Conservation (phyloP, 164 flowering plant species). For the Cinnamomum chago region DNA sequence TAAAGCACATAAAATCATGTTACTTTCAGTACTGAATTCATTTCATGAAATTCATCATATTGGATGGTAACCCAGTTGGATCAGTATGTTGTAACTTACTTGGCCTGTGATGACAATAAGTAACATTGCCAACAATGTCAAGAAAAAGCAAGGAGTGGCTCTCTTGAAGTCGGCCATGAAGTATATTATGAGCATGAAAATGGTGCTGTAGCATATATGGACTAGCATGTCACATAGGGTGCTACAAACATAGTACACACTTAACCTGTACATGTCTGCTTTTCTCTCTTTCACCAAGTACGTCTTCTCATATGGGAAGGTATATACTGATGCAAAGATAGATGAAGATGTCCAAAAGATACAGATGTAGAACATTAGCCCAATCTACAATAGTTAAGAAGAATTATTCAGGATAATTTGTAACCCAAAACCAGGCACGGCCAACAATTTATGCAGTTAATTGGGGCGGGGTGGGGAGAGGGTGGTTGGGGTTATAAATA, state of each 20-base stretch:
- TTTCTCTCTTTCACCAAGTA: slow-evolving; percentile 85
- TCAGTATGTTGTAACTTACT: slow-evolving; percentile 33
- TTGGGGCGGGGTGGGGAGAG: too few relatives aligned
- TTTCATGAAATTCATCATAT: background rate
- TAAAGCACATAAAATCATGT: background rate
- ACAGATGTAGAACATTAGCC: slow-evolving; percentile 90
- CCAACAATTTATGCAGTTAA: background rate
- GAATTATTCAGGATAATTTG: background rate
- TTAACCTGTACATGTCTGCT: slow-evolving; percentile 94
- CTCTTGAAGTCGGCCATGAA: slow-evolving; percentile 95
- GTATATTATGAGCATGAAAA: slow-evolving; percentile 77
- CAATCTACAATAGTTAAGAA: slow-evolving; percentile 44
- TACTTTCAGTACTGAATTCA: background rate
- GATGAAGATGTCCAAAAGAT: slow-evolving; percentile 97
- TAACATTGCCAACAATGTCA: slow-evolving; percentile 55
- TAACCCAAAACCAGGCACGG: background rate
- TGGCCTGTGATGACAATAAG: slow-evolving; percentile 80
- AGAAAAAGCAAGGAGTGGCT: slow-evolving; percentile 75
- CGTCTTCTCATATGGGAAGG: slow-evolving; percentile 84
- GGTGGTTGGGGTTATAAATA: too few relatives aligned
- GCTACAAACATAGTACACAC: slow-evolving; percentile 81
- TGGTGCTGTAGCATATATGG: slow-evolving; percentile 72
- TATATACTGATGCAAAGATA: slow-evolving; percentile 91
- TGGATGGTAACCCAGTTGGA: background rate
- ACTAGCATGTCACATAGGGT: slow-evolving; percentile 93